Base-by-base conservation (phyloP, 768 basidiomycete species). In the Podaxis rugospora region DNA sequence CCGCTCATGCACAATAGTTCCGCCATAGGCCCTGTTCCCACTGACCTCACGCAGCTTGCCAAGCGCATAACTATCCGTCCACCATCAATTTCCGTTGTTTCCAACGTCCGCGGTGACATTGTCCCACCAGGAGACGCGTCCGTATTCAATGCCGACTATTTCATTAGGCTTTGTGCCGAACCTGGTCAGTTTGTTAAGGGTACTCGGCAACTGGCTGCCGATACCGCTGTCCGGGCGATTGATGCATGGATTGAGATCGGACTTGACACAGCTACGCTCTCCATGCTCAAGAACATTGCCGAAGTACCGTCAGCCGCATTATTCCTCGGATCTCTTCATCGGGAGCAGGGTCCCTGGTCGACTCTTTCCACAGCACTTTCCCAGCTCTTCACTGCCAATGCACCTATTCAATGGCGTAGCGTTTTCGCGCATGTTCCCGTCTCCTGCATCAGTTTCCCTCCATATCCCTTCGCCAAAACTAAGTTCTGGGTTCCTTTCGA, bases 171-270 rank as follows among this genome's bases (percentile, higher is more conserved):
- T 64, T 87, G 85, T 64, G 72, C 70, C 2, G 74, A 80, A 59
- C 85, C 87, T 23, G 88, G 87, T 39, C 76, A 70, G 18, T 89
- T 90, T 64, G 71, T 79, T 7, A 73, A 75, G 27, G 82, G 82
- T 11, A 67, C 89, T 1, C 70, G 68, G 14, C 70, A 77, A 1
- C 74, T 84, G 5, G 27, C 75, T 1, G 62, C 72, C 4, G 62
- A 62, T 14, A 25, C 70, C 10, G 68, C 67, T 7, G 57, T 75
- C n/a, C 49, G 66, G 39, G 58, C 67, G 9, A 67, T 78, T 5
- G 75, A 75, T 35, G 77, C 63, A 0, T 90, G 84, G 83, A 74
- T 90, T 9, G 89, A 90, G 69, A 77, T 90, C 44, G 84, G 89
- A 2, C 86, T 88, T 10, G 85, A 88, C 63, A 73, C 82, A 0